phyloP scores from a whole-genome alignment of 257 asterid species.

The Cordia subcordata region DNA sequence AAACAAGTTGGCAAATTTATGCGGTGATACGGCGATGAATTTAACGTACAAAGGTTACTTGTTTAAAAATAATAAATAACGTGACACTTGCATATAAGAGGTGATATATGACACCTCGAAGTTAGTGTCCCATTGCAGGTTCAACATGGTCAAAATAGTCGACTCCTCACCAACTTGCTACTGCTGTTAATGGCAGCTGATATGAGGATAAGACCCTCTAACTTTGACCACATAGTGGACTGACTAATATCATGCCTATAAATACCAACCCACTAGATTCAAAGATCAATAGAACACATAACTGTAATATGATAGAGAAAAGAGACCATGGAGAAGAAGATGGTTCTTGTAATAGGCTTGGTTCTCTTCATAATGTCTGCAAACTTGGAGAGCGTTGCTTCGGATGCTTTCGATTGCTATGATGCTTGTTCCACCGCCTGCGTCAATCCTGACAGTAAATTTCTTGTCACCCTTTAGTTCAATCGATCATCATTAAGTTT shows the following conservation, averaged over 20 bases:
- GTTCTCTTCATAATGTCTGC: slow-evolving; percentile 30
- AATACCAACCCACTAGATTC: background rate
- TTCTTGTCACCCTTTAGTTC: background rate
- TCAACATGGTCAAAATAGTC: background rate
- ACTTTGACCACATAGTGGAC: background rate
- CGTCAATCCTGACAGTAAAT: slow-evolving; percentile 26
- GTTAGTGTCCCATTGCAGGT: background rate
- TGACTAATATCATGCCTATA: background rate
- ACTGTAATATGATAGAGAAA: slow-evolving; percentile 18
- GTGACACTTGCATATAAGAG: too few species aligned
- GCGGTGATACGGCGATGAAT: too few species aligned
- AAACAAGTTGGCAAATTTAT: too few species aligned
- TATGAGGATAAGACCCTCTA: too few species aligned
- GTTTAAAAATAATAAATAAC: too few species aligned
- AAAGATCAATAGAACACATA: background rate
- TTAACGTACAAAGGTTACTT: too few species aligned
- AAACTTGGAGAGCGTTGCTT: slow-evolving; percentile 22
- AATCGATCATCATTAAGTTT: background rate
- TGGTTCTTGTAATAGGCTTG: slow-evolving; percentile 17
- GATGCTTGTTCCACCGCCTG: slow-evolving; percentile 48
- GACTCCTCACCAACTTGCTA: background rate
- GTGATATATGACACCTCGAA: too few species aligned
- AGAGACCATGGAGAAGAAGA: slow-evolving; percentile 20
- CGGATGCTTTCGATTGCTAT: slow-evolving; percentile 35
- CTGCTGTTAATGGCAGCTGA: too few species aligned